phyloP scores from a whole-genome alignment of 2,329 filamentous ascomycete species.

The Fusarium anguioides region DNA sequence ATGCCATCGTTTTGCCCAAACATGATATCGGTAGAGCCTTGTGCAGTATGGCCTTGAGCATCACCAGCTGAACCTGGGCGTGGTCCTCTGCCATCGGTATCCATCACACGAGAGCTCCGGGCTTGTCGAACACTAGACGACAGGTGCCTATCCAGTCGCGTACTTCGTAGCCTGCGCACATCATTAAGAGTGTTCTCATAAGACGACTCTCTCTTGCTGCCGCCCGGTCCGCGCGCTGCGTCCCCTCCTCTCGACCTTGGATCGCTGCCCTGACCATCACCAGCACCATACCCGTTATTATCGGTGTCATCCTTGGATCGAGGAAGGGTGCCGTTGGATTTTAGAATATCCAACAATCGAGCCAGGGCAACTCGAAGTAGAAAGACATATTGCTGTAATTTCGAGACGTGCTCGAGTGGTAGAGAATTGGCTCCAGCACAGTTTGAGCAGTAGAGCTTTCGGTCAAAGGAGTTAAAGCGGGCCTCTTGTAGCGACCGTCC shows the following conservation, averaged over 20 bases:
- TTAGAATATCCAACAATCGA: slow-evolving; percentile 85
- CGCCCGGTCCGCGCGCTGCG: slow-evolving; percentile 30
- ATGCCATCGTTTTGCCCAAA: slow-evolving; percentile 92
- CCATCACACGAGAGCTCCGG: slow-evolving; percentile 90
- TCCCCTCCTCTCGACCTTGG: slow-evolving; percentile 56
- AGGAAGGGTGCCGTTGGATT: slow-evolving; percentile 83
- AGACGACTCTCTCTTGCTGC: slow-evolving; percentile 70
- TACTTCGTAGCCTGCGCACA: slow-evolving; percentile 90
- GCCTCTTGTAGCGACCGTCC: slow-evolving; percentile 76
- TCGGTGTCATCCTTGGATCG: slow-evolving; percentile 77
- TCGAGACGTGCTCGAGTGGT: slow-evolving; percentile 79
- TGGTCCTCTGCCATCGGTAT: slow-evolving; percentile 69
- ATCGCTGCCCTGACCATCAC: slow-evolving; percentile 63
- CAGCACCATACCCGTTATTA: slow-evolving; percentile 47
- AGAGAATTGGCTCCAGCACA: slow-evolving; percentile 68
- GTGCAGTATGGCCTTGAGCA: slow-evolving; percentile 53
- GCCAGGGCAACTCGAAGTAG: slow-evolving; percentile 91
- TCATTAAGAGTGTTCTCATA: slow-evolving; percentile 98
- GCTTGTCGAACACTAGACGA: slow-evolving; percentile 94
- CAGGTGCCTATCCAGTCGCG: slow-evolving; percentile 91
- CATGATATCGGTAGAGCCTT: slow-evolving; percentile 78
- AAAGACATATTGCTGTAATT: slow-evolving; percentile 94
- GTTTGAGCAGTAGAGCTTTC: slow-evolving; percentile 75
- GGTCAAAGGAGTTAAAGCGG: slow-evolving; percentile 74
- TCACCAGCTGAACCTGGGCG: slow-evolving; percentile 79